phyloP scores from a whole-genome alignment of 2,329 filamentous ascomycete genomes.

The Arthrobotrys sinensis region DNA sequence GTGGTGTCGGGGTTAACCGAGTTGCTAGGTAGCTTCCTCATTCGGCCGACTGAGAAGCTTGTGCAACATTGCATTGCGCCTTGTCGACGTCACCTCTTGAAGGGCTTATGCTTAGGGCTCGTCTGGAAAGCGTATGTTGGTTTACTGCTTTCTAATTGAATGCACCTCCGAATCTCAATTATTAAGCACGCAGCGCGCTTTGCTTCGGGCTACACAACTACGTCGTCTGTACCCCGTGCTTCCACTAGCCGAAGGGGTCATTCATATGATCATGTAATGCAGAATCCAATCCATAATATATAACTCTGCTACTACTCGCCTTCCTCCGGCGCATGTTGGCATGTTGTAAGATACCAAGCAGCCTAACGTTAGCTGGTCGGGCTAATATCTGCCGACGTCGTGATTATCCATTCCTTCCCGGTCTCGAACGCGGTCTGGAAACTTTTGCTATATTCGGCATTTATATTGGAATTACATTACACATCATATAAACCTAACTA shows the following conservation, averaged over 20 bases:
- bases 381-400: background rate
- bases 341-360: background rate
- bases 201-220: background rate
- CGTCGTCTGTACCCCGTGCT: background rate
- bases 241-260: background rate
- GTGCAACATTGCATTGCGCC: constrained; percentile 16
- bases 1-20: constrained; percentile 8
- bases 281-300: background rate
- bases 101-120: background rate
- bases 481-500: background rate
- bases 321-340: too few relatives aligned
- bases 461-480: constrained; percentile 3
- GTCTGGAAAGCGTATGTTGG: background rate
- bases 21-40: background rate
- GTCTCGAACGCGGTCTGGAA: constrained; percentile 5
- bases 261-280: background rate
- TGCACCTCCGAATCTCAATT: background rate
- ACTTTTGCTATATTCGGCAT: constrained; percentile 16
- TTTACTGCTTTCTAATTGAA: constrained; percentile 9
- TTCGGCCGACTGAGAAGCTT: constrained; percentile 15
- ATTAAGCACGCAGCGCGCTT: background rate
- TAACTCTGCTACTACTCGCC: background rate
- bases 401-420: background rate
- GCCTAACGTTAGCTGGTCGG: constrained; percentile 10
- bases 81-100: constrained; percentile 9